phyloP scores from a whole-genome alignment of 257 asterid species.

The Solanum commersonii region DNA sequence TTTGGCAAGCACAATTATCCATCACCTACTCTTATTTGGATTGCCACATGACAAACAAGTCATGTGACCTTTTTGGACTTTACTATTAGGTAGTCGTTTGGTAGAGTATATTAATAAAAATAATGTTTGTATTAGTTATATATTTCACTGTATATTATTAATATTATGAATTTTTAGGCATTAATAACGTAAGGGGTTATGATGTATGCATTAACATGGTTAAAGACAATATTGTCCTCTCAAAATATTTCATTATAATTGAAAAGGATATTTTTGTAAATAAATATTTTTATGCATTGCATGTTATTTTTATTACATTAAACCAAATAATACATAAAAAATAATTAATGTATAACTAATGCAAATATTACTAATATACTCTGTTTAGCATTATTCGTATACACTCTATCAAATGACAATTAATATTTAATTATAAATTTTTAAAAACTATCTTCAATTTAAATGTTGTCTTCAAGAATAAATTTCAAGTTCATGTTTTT shows the following conservation, averaged over 20 bases:
- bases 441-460: no score
- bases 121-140: no score
- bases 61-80: not conserved
- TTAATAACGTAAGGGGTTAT: no score
- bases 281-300: rapidly evolving
- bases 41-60: not conserved
- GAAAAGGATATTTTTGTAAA: rapidly evolving
- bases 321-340: rapidly evolving
- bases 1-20: not conserved
- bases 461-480: no score
- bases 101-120: no score
- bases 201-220: no score
- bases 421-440: no score
- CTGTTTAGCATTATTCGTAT: no score
- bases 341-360: no score
- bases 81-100: rapidly evolving
- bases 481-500: not conserved
- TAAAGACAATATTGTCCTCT: rapidly evolving
- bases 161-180: rapidly evolving
- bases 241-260: no score
- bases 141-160: rapidly evolving
- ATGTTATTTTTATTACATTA: not conserved
- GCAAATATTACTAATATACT: rapidly evolving
- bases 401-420: no score
- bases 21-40: not conserved